phyloP scores from a whole-genome alignment of 192 early-diverging fungal species.

The Linderina pennispora region DNA sequence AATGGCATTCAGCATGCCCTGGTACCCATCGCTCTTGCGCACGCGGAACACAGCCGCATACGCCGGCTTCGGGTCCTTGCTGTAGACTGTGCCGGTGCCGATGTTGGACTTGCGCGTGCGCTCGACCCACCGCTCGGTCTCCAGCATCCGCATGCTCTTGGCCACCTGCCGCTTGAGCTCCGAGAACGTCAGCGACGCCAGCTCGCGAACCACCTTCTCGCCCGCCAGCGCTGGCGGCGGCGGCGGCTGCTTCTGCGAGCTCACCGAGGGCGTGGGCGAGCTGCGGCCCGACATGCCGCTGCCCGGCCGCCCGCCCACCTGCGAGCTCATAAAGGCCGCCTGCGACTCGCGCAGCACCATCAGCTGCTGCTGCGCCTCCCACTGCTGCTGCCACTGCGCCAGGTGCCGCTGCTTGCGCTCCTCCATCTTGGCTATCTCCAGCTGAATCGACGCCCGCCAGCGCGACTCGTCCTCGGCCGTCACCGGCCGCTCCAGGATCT shows the following conservation, averaged over 20 bases:
- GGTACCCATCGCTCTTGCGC: constrained; percentile 72
- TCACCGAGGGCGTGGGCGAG: constrained; percentile 21
- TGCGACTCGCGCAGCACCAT: constrained; percentile 38
- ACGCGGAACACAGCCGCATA: constrained; percentile 45
- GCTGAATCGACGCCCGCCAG: constrained; percentile 47
- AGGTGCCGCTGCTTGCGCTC: constrained; percentile 36
- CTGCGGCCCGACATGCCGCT: constrained; percentile 32
- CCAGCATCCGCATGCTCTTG: constrained; percentile 76
- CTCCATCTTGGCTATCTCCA: constrained; percentile 47
- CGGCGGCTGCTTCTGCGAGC: constrained; percentile 8
- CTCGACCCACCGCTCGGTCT: constrained; percentile 64
- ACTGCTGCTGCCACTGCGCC: constrained; percentile 43
- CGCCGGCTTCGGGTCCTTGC: constrained; percentile 15
- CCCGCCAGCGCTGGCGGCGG: constrained; percentile 39
- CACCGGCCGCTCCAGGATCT: constrained; percentile 74
- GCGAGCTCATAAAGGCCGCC: constrained; percentile 18
- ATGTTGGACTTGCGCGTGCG: constrained; percentile 49
- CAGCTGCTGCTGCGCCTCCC: constrained; percentile 47
- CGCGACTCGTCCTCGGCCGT: constrained; percentile 69
- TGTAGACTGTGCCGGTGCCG: constrained; percentile 26
- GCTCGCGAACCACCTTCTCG: constrained; percentile 49
- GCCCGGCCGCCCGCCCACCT: constrained; percentile 5
- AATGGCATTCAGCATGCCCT: constrained; percentile 89
- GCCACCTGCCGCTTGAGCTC: constrained; percentile 77
- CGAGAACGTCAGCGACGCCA: constrained; percentile 60